Percentiles rank a stretch among this genome's conserved stretches.
Evolutionary conservation across 805 yeast genomes (phyloP).

Genomic region (Cyberlindnera japonica): DNA sequence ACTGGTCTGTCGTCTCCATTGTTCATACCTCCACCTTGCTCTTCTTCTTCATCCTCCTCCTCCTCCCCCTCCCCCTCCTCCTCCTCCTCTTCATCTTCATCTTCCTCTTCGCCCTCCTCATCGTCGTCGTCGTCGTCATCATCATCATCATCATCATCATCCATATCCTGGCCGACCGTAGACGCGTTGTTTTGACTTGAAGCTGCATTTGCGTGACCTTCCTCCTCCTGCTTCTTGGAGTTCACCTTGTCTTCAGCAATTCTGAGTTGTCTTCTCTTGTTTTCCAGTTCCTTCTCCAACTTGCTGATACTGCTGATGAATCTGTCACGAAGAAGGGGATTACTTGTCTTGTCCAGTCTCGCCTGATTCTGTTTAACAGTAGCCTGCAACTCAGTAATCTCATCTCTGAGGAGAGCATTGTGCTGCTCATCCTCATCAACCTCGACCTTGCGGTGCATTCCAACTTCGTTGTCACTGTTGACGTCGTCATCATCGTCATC

Average conservation of each 20-base stretch:
- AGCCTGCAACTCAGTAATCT: slow-evolving; percentile 72
- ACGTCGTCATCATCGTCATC: slow-evolving; percentile 35
- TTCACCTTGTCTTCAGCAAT: slow-evolving; percentile 31
- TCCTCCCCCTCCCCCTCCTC: slow-evolving; percentile 30
- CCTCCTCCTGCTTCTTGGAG: slow-evolving; percentile 24
- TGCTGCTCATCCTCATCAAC: slow-evolving; percentile 54
- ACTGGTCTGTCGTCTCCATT: slow-evolving; percentile 2
- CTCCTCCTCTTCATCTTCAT: slow-evolving; percentile 31
- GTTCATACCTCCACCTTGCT: slow-evolving; percentile 10
- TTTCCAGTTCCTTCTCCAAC: slow-evolving; percentile 75
- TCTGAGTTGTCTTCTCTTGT: slow-evolving; percentile 66
- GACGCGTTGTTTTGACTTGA: slow-evolving; percentile 24
- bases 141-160: slow-evolving; percentile 29
- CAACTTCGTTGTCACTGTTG: slow-evolving; percentile 33
- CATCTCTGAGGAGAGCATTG: slow-evolving; percentile 75
- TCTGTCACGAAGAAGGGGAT: slow-evolving; percentile 83
- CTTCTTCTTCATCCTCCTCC: slow-evolving; percentile 19
- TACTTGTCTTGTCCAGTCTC: slow-evolving; percentile 68
- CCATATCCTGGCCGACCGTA: slow-evolving; percentile 30
- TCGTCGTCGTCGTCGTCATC: slow-evolving; percentile 32
- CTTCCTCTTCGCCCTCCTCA: slow-evolving; percentile 34
- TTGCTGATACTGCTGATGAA: slow-evolving; percentile 77
- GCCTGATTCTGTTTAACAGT: slow-evolving; percentile 73
- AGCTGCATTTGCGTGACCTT: not conserved
- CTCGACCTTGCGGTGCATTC: slow-evolving; percentile 20